Evolutionary conservation across 2,329 filamentous ascomycete species (phyloP).

Genomic region (Calonectria hongkongensis): DNA sequence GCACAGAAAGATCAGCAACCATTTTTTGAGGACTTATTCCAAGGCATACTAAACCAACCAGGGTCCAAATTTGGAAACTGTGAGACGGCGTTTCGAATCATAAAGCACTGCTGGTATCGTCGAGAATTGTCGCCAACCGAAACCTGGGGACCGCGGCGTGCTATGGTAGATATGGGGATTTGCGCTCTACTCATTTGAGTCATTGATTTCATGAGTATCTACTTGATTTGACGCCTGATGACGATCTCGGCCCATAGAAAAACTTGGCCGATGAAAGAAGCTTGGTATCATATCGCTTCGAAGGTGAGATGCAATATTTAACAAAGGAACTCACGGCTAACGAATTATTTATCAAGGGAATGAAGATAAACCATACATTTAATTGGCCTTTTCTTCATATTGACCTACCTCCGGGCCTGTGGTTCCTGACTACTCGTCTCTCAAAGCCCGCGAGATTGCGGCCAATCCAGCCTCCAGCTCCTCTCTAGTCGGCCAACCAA

Average conservation of each 20-base stretch:
- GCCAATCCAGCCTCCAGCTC: constrained; percentile 48
- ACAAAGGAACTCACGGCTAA: neutral
- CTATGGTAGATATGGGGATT: constrained; percentile 46
- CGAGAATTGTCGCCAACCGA: neutral
- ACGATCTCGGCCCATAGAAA: too few relatives aligned
- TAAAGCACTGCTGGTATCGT: constrained; percentile 45
- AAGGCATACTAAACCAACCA: constrained; percentile 24
- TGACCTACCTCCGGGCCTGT: accelerated
- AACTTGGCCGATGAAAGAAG: neutral
- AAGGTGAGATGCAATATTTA: neutral
- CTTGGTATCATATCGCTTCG: neutral
- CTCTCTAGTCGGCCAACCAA: constrained; percentile 50
- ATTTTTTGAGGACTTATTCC: constrained; percentile 43
- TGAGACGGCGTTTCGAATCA: constrained; percentile 41
- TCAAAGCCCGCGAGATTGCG: constrained; percentile 40
- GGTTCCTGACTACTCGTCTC: neutral
- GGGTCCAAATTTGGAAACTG: constrained; percentile 46
- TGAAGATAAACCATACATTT: neutral
- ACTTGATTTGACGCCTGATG: neutral
- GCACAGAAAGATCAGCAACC: constrained; percentile 39
- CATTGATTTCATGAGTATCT: neutral
- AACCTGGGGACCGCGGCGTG: constrained; percentile 44
- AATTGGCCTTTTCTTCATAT: too few relatives aligned
- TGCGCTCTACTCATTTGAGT: constrained; percentile 44
- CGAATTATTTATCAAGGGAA: neutral